phyloP scores from a whole-genome alignment of 192 early-diverging fungal species.

The Gaertneriomyces sp. region DNA sequence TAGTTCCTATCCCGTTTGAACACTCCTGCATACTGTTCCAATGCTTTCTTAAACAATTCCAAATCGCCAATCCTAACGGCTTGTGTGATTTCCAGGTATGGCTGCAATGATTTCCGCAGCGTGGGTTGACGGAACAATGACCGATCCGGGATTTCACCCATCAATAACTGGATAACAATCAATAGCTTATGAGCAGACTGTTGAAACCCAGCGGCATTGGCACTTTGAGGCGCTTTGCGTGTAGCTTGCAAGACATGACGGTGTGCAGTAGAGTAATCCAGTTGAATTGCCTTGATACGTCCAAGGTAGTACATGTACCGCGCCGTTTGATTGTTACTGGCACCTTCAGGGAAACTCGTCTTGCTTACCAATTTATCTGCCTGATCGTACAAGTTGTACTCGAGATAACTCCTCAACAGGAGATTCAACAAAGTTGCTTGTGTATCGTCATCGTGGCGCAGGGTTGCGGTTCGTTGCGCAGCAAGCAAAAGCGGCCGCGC shows the following conservation, averaged over 20 bases:
- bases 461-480: conserved; percentile 85
- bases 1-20: conserved; percentile 88
- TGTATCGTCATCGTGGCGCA: conserved; percentile 86
- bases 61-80: conserved; percentile 96
- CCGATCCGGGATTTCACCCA: conserved; percentile 98
- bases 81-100: conserved; percentile 94
- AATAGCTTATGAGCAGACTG: conserved; percentile 91
- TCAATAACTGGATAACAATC: conserved; percentile 95
- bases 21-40: conserved; percentile 66
- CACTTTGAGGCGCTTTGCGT: conserved; percentile 86
- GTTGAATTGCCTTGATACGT: conserved; percentile 94
- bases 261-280: conserved; percentile 94
- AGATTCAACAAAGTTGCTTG: conserved; percentile 89
- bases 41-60: conserved; percentile 84
- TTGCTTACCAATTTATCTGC: conserved; percentile 96
- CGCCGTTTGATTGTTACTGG: conserved; percentile 88
- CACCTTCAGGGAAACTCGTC: conserved; percentile 80
- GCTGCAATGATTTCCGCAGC: conserved; percentile 77
- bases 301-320: conserved; percentile 96
- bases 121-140: conserved; percentile 86
- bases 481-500: conserved; percentile 74
- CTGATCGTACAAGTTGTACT: conserved; percentile 94
- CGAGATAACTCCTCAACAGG: conserved; percentile 86
- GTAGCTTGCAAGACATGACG: conserved; percentile 86
- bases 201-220: conserved; percentile 87